phyloP scores from a whole-genome alignment of 176 grass and related monocot species.

The Rhipidocladum racemiflorum region DNA sequence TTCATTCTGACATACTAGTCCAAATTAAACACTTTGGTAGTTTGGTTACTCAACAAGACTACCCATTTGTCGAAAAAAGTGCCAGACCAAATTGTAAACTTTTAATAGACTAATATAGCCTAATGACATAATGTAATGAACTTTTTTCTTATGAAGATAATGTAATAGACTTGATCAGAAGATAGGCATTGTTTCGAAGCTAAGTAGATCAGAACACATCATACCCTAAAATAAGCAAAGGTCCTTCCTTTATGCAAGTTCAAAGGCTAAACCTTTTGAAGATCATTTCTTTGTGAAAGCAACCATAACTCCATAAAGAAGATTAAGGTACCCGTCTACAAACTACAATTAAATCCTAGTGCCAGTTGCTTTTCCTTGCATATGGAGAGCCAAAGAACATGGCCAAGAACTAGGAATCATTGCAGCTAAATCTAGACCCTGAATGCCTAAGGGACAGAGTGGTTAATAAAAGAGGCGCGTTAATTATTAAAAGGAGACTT shows the following conservation, averaged over 20 bases:
- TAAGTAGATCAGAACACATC: background rate
- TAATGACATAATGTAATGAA: background rate
- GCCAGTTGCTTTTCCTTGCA: background rate
- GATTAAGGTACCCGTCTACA: background rate
- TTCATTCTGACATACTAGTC: background rate
- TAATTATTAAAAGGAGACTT: background rate
- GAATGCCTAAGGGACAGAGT: constrained; percentile 3
- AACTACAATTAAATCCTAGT: background rate
- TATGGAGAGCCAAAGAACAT: background rate
- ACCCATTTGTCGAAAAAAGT: background rate
- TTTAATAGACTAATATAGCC: background rate
- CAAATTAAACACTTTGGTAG: background rate
- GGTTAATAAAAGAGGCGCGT: background rate
- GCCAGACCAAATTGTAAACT: background rate
- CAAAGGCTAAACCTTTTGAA: background rate
- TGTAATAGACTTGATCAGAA: background rate
- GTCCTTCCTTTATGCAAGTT: background rate
- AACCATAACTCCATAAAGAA: background rate
- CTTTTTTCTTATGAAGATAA: background rate
- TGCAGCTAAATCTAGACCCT: background rate
- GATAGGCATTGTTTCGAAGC: background rate
- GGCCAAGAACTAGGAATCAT: constrained; percentile 3
- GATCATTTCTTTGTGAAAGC: constrained; percentile 2
- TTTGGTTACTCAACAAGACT: background rate
- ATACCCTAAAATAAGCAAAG: constrained; percentile 1